phyloP scores from a whole-genome alignment of 306 rosid genomes.

The Fagus sylvatica region DNA sequence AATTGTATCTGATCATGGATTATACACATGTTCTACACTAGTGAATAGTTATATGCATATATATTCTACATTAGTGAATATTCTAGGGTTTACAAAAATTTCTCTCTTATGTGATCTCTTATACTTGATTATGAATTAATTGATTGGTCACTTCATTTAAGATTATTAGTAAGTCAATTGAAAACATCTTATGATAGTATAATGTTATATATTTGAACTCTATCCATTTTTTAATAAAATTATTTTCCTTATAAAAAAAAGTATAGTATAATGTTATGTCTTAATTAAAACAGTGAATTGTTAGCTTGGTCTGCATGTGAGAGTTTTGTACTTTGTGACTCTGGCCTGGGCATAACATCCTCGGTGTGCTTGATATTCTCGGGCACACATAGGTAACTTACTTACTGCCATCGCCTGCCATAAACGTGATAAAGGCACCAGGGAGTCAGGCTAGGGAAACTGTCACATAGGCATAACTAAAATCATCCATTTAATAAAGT shows the following conservation, averaged over 20 bases:
- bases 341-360: background rate
- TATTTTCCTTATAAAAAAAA: too few relatives aligned
- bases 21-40: background rate
- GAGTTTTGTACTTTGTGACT: background rate
- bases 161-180: background rate
- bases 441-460: background rate
- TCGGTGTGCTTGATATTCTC: background rate
- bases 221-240: too few relatives aligned
- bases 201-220: too few relatives aligned
- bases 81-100: background rate
- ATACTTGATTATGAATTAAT: background rate
- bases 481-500: background rate
- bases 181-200: background rate
- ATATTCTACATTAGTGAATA: too few relatives aligned
- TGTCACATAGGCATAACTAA: background rate
- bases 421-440: background rate
- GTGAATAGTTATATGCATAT: too few relatives aligned
- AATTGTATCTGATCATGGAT: background rate
- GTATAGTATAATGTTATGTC: background rate
- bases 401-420: background rate
- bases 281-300: background rate
- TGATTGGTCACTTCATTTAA: background rate
- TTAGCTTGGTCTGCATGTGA: background rate
- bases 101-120: background rate
- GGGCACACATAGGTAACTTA: background rate